These are phyloP conservation scores for Chalciporus piperatus DNA, from an alignment of 768 basidiomycete genomes.

Conservation along the genomic window DNA sequence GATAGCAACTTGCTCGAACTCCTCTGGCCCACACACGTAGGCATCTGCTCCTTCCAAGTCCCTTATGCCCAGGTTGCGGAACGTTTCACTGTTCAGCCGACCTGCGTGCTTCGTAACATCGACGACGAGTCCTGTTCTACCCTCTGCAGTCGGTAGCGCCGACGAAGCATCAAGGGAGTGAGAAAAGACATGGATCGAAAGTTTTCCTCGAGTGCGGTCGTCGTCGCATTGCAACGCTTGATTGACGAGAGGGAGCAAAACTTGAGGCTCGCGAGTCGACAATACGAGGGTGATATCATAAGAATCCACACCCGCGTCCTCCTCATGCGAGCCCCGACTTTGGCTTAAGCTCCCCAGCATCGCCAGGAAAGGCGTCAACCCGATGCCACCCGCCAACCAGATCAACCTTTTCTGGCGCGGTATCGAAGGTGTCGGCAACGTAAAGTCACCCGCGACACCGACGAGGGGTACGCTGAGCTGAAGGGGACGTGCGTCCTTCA, in stretches of 20 bases:
- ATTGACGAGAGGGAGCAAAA: conserved; percentile 41
- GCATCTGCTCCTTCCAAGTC: conserved; percentile 27
- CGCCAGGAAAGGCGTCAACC: conserved; percentile 61
- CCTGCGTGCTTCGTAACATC: conserved; percentile 16
- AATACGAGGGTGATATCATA: conserved; percentile 45
- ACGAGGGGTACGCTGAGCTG: conserved; percentile 42
- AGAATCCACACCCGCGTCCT: neutral
- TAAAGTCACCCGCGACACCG: conserved; percentile 55
- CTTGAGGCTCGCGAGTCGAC: conserved; percentile 53
- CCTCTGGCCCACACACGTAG: conserved; percentile 51
- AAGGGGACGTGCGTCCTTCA: conserved; percentile 40
- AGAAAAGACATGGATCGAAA: conserved; percentile 43
- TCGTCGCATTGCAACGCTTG: conserved; percentile 2
- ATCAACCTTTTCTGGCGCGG: conserved; percentile 30
- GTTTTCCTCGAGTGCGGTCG: conserved; percentile 1
- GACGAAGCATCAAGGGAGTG: neutral
- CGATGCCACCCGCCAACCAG: conserved; percentile 65
- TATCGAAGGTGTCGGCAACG: conserved; percentile 24
- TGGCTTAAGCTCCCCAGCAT: conserved; percentile 40
- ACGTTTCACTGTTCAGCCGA: conserved; percentile 14
- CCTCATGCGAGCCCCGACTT: neutral
- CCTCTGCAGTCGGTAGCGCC: neutral
- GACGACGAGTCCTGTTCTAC: conserved; percentile 16
- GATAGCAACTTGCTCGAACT: conserved; percentile 42
- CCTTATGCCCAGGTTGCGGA: conserved; percentile 5